Evolutionary conservation across 148 eudicot genomes (phyloP), one percentile per base, ranked within the genome.

Genomic region (Vaccinium vitisidaea): DNA sequence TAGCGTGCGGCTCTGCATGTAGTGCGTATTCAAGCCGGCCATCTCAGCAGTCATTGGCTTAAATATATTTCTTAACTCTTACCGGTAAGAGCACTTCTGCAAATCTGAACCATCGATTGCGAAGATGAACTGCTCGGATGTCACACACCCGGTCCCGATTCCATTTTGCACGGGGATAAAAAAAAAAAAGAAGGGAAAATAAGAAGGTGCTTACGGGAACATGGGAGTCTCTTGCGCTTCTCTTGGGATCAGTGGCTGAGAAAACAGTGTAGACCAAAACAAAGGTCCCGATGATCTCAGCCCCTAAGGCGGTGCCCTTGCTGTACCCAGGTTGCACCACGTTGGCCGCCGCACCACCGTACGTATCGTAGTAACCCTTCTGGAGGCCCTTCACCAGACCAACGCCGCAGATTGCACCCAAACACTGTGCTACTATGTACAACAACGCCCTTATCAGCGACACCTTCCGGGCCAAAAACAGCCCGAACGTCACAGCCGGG

Each of bases 401-500:
- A 0, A 91, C 97, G 9, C 97, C 97, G 85, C 95, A 91, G 23
- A 94, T 91, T 0, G 95, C 97, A 14, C 97, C 97, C 53, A 85
- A 54, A 77, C 94, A 89, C 82, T 94, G 97, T 25, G 94, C 93
- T 10, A 94, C 78, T 89, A 94, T 94, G 88, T 94, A 94, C 70
- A 79, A 2, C 39, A 94, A 0, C 30, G 95, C 95, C 70, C 97
- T 87, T 6, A 86, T 54, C 59, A 94, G 78, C 8, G 95, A 94
- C 85, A 94, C 95, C 77, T 92, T 94, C 7, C 97, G 86, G 6
- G 92, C 97, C 83, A 94, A 80, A 19, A 92, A 91, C 58, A 94
- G 73, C 78, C 97, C 97, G 30, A 92, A 90, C 8, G 97, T 94
- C 86, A 94, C 97, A 6, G 97, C 97, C 11, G 97, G 97, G 85